Conservation (phyloP, 1,284 basidiomycete species). For the Inonotus obliquus region DNA sequence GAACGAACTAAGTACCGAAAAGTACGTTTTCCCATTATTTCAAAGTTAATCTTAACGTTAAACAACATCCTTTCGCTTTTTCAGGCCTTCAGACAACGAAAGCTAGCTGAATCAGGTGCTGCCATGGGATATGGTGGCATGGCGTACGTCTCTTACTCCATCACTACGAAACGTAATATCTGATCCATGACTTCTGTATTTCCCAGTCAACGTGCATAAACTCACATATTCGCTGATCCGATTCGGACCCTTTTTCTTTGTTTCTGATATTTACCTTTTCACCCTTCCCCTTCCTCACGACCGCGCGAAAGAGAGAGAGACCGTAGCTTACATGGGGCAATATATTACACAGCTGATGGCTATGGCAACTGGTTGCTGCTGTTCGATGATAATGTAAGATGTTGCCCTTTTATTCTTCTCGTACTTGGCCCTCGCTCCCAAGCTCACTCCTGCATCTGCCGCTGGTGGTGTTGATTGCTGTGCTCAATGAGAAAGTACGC, state of each 20-base stretch:
- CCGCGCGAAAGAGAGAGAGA: not conserved
- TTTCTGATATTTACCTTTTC: not conserved
- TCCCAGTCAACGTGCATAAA: conserved; percentile 16
- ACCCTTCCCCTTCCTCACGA: not conserved
- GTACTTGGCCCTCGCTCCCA: not conserved
- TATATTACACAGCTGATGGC: conserved; percentile 1
- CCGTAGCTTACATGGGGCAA: not conserved
- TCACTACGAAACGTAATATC: not conserved
- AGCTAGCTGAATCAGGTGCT: conserved; percentile 61
- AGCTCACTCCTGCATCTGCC: not conserved
- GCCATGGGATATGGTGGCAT: conserved; percentile 59
- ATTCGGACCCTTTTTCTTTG: not conserved
- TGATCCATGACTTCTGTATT: not conserved
- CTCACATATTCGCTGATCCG: not conserved
- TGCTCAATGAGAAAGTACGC: not conserved
- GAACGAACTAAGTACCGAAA: conserved; percentile 79
- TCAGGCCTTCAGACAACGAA: conserved; percentile 70
- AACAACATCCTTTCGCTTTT: conserved; percentile 9
- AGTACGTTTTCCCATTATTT: conserved; percentile 36
- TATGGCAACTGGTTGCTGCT: conserved; percentile 21
- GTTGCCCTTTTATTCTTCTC: not conserved
- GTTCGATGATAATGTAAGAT: not conserved
- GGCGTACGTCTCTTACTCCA: conserved; percentile 33
- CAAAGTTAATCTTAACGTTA: not conserved
- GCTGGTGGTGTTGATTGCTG: not conserved